These are phyloP conservation scores for Eragrostis curvula DNA, from an alignment of 176 grass and related monocot species.

Conservation along the genomic window DNA sequence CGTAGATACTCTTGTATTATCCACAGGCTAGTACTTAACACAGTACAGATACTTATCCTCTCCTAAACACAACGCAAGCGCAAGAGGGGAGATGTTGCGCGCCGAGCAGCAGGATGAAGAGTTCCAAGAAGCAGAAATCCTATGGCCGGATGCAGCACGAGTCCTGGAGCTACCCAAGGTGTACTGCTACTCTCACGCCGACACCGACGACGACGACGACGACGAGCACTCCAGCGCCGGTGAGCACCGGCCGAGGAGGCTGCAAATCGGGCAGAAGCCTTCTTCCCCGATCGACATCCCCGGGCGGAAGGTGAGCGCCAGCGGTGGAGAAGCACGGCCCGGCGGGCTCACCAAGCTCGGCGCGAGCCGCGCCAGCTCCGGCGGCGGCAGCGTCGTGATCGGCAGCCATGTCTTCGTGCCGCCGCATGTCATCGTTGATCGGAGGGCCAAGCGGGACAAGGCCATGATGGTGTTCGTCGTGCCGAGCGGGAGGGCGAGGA, in stretches of 20 bases:
- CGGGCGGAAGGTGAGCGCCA: background rate
- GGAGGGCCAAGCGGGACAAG: slow-evolving; percentile 40
- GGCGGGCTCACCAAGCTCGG: slow-evolving; percentile 23
- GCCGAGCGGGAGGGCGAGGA: slow-evolving; percentile 24
- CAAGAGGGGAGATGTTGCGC: slow-evolving; percentile 28
- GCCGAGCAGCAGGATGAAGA: background rate
- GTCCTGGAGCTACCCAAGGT: background rate
- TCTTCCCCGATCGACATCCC: slow-evolving; percentile 59
- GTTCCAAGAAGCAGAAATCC: slow-evolving; percentile 55
- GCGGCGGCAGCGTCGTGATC: slow-evolving; percentile 26
- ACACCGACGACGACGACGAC: too few relatives aligned
- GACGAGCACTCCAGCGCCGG: background rate
- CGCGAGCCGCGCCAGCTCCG: slow-evolving; percentile 10
- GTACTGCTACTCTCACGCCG: background rate
- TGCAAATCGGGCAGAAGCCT: background rate
- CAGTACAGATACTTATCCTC: slow-evolving; percentile 27
- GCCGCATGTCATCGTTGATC: slow-evolving; percentile 47
- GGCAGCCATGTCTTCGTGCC: slow-evolving; percentile 49
- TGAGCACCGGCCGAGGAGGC: background rate
- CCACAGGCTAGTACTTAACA: slow-evolving; percentile 14
- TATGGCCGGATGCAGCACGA: slow-evolving; percentile 44
- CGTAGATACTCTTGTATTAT: background rate
- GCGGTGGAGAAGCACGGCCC: background rate
- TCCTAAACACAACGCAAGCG: slow-evolving; percentile 14
- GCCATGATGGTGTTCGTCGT: slow-evolving; percentile 33